phyloP scores from a whole-genome alignment of 257 asterid species.

The Gentiana dahurica region DNA sequence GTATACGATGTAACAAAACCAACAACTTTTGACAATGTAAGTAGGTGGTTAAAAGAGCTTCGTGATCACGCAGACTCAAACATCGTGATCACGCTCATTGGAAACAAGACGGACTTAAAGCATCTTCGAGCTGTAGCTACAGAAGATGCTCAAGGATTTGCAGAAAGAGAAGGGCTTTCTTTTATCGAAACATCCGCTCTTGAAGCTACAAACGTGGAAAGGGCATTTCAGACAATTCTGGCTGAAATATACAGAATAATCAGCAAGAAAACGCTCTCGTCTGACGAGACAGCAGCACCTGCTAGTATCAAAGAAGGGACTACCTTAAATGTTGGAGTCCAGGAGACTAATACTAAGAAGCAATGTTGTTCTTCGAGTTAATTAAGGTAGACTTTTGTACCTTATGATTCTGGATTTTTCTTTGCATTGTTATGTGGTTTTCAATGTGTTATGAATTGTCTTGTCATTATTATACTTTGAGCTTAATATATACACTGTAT shows the following conservation, averaged over 20 bases:
- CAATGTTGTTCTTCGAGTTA: slow-evolving; percentile 68
- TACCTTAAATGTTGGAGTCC: slow-evolving; percentile 65
- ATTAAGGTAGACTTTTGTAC: background rate
- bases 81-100: slow-evolving; percentile 84
- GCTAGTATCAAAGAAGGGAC: slow-evolving; percentile 66
- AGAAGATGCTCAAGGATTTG: slow-evolving; percentile 87
- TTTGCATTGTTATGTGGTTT: too few relatives aligned
- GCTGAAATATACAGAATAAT: slow-evolving; percentile 74
- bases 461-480: too few relatives aligned
- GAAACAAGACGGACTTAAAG: slow-evolving; percentile 82
- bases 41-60: slow-evolving; percentile 94
- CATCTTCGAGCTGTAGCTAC: slow-evolving; percentile 87
- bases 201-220: slow-evolving; percentile 85
- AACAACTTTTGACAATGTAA: slow-evolving; percentile 75
- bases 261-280: slow-evolving; percentile 74
- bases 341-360: slow-evolving; percentile 46
- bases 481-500: too few relatives aligned
- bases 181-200: slow-evolving; percentile 86
- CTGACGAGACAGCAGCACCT: slow-evolving; percentile 53
- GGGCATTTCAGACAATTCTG: slow-evolving; percentile 73
- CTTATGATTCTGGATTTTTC: too few relatives aligned
- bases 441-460: too few relatives aligned
- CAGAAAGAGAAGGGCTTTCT: slow-evolving; percentile 83
- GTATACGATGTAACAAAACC: slow-evolving; percentile 92
- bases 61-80: slow-evolving; percentile 90